Evolutionary conservation across 352 stramenopile species (phyloP).

Genomic region (Globisporangium spinosum): DNA sequence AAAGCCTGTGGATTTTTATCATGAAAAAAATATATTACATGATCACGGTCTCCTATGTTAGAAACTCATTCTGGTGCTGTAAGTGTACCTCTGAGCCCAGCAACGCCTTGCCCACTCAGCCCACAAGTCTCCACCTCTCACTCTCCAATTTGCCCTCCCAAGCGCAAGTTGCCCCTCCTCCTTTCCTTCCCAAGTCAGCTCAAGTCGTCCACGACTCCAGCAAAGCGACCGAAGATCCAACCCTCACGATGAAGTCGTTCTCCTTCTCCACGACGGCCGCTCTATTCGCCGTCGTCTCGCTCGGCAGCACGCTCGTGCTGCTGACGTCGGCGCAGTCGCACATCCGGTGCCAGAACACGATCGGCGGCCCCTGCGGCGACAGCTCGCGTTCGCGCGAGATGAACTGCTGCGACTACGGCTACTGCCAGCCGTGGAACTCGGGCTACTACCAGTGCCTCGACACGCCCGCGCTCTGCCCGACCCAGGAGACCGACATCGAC

Average conservation of each 20-base stretch:
- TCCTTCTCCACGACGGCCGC: background rate
- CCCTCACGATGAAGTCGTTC: background rate
- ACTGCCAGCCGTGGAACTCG: constrained; percentile 64
- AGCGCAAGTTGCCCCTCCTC: background rate
- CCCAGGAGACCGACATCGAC: constrained; percentile 44
- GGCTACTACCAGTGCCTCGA: constrained; percentile 57
- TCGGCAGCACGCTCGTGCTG: background rate
- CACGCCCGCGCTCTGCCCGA: constrained; percentile 30
- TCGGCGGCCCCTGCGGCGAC: constrained; percentile 39
- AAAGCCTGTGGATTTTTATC: background rate
- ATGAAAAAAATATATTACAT: background rate
- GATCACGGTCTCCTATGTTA: no score
- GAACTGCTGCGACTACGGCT: constrained; percentile 42
- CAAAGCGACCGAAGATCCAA: background rate
- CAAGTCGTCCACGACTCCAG: background rate
- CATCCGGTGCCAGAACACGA: constrained; percentile 45
- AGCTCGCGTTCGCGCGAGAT: constrained; percentile 22
- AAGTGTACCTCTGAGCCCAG: background rate
- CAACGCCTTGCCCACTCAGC: background rate
- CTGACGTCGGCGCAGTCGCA: constrained; percentile 28
- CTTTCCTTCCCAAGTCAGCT: background rate
- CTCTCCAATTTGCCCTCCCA: background rate
- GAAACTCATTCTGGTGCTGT: background rate
- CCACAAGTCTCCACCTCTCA: background rate
- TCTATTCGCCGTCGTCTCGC: background rate